Base-by-base conservation (phyloP, 768 basidiomycete genomes). In the Boletus huronensis region DNA sequence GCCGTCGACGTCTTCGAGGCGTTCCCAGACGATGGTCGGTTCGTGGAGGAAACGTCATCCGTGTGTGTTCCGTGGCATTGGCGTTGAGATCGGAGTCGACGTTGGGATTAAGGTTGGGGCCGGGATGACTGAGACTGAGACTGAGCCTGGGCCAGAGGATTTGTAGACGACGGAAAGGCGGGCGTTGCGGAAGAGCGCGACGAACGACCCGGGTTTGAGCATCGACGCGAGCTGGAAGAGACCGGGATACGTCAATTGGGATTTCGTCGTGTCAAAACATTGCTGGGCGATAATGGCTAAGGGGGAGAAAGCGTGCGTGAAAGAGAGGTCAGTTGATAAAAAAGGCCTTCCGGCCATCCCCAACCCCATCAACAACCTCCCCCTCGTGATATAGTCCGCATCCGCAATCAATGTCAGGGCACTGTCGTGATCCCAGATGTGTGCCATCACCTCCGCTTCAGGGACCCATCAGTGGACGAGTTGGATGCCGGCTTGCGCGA, bases 121-220 rank as follows among this genome's bases (percentile, higher is more conserved):
- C 36, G 36, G 36, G 17, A 1, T n/a, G n/a, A n/a, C n/a, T n/a
- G n/a, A n/a, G n/a, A n/a, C n/a, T n/a, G n/a, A n/a, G n/a, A n/a
- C 39, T 21, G 19, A 36, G 1, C 36, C 40, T 41, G 14, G 31
- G 10, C 65, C 64, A 0, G 48, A 46, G 55, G 75, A 71, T 55
- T 87, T 90, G 75, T 93, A 89, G 2, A 97, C 75, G 9, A 96
- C 93, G 0, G 88, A 87, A 14, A 97, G 82, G 66, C 96, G 94
- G 0, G 91, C 93, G 70, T 84, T 92, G 49, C 94, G 84, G 77
- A 94, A 96, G 57, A 95, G 82, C 0, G 93, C 93, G n/a, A 88
- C 86, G 51, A 94, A 81, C 2, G 82, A 75, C 3, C 82, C 79
- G 0, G 77, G 75, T 14, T 70, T 51, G 31, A 82, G 64, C 3